Evolutionary conservation across 139 green algal species (phyloP).

Genomic region (Pedinophyceae sp.): DNA sequence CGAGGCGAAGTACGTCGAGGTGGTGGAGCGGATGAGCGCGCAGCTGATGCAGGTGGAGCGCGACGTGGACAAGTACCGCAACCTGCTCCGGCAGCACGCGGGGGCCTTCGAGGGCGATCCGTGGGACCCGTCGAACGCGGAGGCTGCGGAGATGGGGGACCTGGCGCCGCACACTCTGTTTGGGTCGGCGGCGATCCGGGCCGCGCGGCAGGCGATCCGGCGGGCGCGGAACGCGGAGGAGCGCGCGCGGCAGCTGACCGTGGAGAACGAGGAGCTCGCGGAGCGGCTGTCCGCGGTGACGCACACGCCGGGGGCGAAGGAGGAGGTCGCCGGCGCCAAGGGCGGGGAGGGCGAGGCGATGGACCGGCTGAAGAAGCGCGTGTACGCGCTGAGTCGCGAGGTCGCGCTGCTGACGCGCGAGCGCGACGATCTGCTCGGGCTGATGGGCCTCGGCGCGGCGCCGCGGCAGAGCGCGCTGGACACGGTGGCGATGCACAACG

Average conservation of each 20-base stretch:
- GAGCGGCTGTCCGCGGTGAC: not conserved
- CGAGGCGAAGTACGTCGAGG: too few species aligned
- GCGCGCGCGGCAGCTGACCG: not conserved
- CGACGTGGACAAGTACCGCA: not conserved
- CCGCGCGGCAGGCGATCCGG: not conserved
- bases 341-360: constrained; percentile 1
- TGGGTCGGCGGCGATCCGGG: not conserved
- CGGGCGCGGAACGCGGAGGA: not conserved
- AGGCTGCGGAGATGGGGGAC: too few species aligned
- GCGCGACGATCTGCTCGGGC: constrained; percentile 4
- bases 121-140: too few species aligned
- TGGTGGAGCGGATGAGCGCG: too few species aligned
- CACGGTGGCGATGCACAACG: not conserved
- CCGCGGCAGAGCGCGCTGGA: not conserved
- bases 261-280: not conserved
- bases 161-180: not conserved
- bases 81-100: not conserved
- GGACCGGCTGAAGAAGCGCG: constrained; percentile 6
- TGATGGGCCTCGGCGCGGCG: not conserved
- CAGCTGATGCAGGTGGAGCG: constrained; percentile 1
- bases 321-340: not conserved
- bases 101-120: too few species aligned
- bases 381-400: constrained; percentile 10
- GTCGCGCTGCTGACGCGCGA: constrained; percentile 9
- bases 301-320: not conserved